Conservation (phyloP, 306 rosid species). For the Cicer cuneatum region DNA sequence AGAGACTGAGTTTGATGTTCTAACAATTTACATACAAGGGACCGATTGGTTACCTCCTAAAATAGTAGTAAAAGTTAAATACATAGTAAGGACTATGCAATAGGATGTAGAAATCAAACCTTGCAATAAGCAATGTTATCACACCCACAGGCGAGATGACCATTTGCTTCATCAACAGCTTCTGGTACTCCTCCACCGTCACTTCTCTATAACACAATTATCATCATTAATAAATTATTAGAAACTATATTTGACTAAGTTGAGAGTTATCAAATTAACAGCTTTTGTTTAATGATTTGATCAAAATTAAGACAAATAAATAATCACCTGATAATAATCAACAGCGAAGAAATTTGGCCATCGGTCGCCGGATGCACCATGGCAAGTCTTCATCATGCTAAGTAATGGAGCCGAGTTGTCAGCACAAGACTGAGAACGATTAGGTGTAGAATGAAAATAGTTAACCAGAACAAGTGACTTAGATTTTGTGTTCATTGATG, state of each 20-base stretch:
- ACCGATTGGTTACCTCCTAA: too few species aligned
- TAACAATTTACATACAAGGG: too few species aligned
- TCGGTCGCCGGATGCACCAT: conserved; percentile 67
- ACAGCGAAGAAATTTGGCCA: conserved; percentile 97
- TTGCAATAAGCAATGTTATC: conserved; percentile 89
- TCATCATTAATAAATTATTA: conserved; percentile 8
- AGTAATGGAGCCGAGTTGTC: conserved; percentile 80
- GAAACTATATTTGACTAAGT: conserved; percentile 2
- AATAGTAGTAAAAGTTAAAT: background rate
- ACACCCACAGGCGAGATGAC: conserved; percentile 94
- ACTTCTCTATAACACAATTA: conserved; percentile 65
- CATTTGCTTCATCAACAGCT: conserved; percentile 88
- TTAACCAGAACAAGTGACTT: conserved; percentile 72
- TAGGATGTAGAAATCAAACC: conserved; percentile 56
- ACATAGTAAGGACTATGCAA: background rate
- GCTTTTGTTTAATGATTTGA: background rate
- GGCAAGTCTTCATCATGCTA: conserved; percentile 65
- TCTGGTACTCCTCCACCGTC: conserved; percentile 98
- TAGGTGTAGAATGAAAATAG: conserved; percentile 70
- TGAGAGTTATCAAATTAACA: background rate
- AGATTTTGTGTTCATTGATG: conserved; percentile 65
- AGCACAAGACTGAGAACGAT: conserved; percentile 59
- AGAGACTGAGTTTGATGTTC: too few species aligned
- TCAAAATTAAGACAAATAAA: background rate
- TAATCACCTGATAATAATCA: conserved; percentile 80